Percentiles rank a stretch among this genome's conserved stretches.
Evolutionary conservation across 345 rosid species (phyloP).

Genomic region (Adansonia digitata): DNA sequence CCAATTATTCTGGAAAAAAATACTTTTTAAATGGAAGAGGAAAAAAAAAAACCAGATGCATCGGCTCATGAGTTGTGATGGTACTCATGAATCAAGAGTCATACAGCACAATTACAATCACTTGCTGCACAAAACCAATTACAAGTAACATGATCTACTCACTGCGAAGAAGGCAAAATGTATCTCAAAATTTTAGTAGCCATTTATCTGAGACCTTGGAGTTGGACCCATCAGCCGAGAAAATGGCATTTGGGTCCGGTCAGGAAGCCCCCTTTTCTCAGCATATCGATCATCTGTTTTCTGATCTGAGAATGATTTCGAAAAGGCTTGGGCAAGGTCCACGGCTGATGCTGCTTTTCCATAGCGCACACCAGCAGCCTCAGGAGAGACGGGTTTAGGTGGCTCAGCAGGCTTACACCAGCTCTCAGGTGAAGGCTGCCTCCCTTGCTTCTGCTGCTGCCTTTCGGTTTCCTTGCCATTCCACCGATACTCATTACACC

Average conservation of each 20-base stretch:
- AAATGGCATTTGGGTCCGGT: conserved; percentile 56
- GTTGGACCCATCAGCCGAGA: conserved; percentile 56
- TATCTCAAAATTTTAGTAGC: conserved; percentile 36
- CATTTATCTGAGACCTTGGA: conserved; percentile 53
- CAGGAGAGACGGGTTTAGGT: conserved; percentile 49
- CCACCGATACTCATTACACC: conserved; percentile 52
- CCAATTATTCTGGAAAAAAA: background rate
- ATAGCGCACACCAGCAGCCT: conserved; percentile 26
- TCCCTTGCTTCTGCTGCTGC: conserved; percentile 31
- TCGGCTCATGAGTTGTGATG: background rate
- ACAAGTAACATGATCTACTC: background rate
- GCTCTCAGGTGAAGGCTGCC: conserved; percentile 74
- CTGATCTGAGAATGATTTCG: conserved; percentile 48
- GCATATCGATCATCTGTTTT: conserved; percentile 36
- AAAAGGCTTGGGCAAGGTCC: conserved; percentile 74
- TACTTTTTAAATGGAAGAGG: background rate
- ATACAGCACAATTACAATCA: background rate
- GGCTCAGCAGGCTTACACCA: conserved; percentile 66
- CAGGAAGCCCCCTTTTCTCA: conserved; percentile 26
- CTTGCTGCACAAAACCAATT: background rate
- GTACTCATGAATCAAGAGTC: background rate
- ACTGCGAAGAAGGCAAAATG: background rate
- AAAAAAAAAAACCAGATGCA: background rate
- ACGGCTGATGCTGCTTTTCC: conserved; percentile 60
- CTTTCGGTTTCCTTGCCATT: conserved; percentile 33